Evolutionary conservation across 495 filamentous ascomycete species (phyloP).

Genomic region (Chlorociboria aeruginascens): DNA sequence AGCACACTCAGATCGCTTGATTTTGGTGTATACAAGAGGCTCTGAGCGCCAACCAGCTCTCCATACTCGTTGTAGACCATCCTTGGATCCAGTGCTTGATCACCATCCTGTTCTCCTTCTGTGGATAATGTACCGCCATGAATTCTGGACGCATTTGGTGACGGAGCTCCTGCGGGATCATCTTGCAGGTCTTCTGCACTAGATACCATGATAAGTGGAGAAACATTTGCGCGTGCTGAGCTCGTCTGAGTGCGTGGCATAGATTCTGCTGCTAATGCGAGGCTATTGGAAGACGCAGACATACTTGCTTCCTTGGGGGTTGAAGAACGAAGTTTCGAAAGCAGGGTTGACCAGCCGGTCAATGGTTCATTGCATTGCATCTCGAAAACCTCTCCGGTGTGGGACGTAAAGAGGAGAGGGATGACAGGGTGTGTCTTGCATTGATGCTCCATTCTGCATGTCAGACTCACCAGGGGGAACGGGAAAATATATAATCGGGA

Average conservation of each 20-base stretch:
- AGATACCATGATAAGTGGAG: too few species aligned
- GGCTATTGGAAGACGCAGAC: background rate
- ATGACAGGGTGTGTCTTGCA: too few species aligned
- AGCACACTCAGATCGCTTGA: conserved; percentile 9
- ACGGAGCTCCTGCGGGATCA: too few species aligned
- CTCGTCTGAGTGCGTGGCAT: background rate
- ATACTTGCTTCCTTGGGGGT: too few species aligned
- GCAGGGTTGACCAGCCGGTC: too few species aligned
- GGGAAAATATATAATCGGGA: too few species aligned
- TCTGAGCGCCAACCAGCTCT: conserved; percentile 8
- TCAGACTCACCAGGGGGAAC: too few species aligned
- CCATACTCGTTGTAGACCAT: conserved; percentile 20
- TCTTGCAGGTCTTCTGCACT: too few species aligned
- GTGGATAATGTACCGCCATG: too few species aligned
- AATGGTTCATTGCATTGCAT: too few species aligned
- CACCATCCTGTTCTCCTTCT: background rate
- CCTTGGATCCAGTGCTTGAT: background rate
- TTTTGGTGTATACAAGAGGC: background rate
- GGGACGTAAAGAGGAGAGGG: background rate
- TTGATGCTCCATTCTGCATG: background rate
- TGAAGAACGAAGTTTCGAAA: too few species aligned
- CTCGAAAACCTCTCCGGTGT: background rate
- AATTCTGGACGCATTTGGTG: too few species aligned
- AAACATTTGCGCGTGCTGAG: background rate
- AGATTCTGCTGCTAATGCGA: background rate